Base-by-base conservation (phyloP, 1,284 basidiomycete species). In the Neolentinus lepideus region DNA sequence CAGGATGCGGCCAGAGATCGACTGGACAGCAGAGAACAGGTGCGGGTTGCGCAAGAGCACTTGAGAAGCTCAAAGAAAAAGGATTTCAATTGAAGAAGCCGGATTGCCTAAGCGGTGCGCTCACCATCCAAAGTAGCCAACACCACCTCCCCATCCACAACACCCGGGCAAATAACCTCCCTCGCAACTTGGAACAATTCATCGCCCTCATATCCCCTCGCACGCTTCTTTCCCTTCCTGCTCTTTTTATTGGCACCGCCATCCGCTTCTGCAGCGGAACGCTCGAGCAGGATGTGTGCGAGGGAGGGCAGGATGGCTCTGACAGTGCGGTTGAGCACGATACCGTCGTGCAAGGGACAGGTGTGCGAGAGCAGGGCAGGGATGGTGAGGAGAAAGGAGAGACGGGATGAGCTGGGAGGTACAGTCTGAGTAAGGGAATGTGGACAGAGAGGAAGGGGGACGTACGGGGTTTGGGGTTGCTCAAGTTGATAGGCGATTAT, bases 191-290 rank as follows among this genome's bases (percentile, higher is more conserved):
- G 84, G 64, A 95, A 84, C 9, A 90, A 71, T 61, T 89, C 88
- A 60, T 92, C 91, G 25, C 85, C 90, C 64, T 90, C 89, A 53
- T 84, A 90, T 4, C 80, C 85, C 31, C 85, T 78, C 19, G 80
- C 78, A 43, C 88, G 76, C 68, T 92, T 94, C 71, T 88, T 94
- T 51, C 83, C 81, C 62, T 84, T 84, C 64, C 76, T 84, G 8
- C 69, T 73, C 55, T 73, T 76, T 33, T 59, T 24, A 54, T 61
- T 43, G 16, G 50, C 60, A 24, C 38, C 19, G 6, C 6, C 19
- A 4, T 43, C 38, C 8, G 38, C 38, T 59, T 61, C 53, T 1
- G 62, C 59, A 24, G 60, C 64, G 14, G 56, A 65, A 35, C 78
- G 72, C 16, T 67, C 64, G 0, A 75, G 67, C 54, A 89, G 70